Evolutionary conservation across 2,329 filamentous ascomycete genomes (phyloP).

Genomic region (Pyrenochaeta sp.): DNA sequence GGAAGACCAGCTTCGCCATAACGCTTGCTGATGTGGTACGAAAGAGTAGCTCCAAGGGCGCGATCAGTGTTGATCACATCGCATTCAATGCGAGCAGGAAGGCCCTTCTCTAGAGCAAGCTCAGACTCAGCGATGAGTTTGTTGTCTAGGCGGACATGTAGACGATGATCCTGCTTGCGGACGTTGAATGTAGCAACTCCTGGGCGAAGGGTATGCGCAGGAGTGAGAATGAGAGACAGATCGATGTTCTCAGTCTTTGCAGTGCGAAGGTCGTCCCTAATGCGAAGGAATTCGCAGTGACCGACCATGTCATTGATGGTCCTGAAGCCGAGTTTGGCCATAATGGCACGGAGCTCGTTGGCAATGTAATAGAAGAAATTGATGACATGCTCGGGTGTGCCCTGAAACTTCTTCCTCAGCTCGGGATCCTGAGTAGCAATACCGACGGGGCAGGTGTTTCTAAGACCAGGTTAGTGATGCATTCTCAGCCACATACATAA

Average conservation of each 20-base stretch:
- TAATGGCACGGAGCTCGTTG: conserved; percentile 94
- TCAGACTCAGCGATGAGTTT: conserved; percentile 97
- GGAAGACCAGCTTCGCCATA: conserved; percentile 90
- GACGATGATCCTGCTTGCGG: conserved; percentile 93
- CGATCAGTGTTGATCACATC: conserved; percentile 97
- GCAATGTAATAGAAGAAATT: conserved; percentile 99
- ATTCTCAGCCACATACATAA: too few species aligned
- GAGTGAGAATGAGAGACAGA: conserved; percentile 88
- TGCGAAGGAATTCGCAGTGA: conserved; percentile 82
- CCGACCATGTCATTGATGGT: conserved; percentile 99
- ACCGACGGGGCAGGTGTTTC: conserved; percentile 88
- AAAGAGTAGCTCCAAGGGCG: conserved; percentile 89
- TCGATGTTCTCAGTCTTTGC: conserved; percentile 93
- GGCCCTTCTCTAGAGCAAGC: conserved; percentile 89
- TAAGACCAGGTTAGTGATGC: conserved; percentile 7
- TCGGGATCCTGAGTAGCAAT: conserved; percentile 97
- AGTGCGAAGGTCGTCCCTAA: conserved; percentile 86
- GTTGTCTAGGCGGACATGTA: conserved; percentile 93
- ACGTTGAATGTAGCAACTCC: conserved; percentile 97
- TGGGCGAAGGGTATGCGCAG: conserved; percentile 92
- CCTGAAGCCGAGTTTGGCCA: conserved; percentile 93
- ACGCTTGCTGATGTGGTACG: conserved; percentile 92
- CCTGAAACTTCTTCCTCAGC: conserved; percentile 89
- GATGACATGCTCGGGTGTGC: conserved; percentile 94
- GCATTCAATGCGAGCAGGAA: conserved; percentile 92